A percentile compares a stretch with the other conserved stretches of the same genome.
These are phyloP conservation scores for Globisporangium irregulare DNA, from an alignment of 352 stramenopile species.

Conservation along the genomic window DNA sequence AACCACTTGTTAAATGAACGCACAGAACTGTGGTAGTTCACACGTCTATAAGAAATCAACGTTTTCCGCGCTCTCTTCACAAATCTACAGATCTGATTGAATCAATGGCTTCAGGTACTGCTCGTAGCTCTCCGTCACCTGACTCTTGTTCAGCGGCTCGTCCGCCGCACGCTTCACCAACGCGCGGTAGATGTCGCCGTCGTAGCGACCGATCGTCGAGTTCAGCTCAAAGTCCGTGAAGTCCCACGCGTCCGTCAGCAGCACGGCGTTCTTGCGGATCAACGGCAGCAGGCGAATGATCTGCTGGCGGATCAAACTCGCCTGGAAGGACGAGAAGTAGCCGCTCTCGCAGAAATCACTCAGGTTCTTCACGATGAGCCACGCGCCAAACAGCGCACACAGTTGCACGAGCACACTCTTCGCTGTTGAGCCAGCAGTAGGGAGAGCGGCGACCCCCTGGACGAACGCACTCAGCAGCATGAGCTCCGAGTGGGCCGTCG, in stretches of 20 bases:
- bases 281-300: conserved; percentile 25
- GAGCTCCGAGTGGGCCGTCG: conserved; percentile 31
- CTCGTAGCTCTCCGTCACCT: too few relatives aligned
- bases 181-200: too few relatives aligned
- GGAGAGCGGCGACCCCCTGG: conserved; percentile 22
- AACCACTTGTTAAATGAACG: too few relatives aligned
- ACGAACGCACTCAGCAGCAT: conserved; percentile 29
- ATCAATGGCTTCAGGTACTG: too few relatives aligned
- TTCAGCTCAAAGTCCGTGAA: conserved; percentile 16
- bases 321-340: conserved; percentile 33
- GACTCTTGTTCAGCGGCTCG: too few relatives aligned
- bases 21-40: too few relatives aligned
- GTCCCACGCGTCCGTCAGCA: conserved; percentile 37
- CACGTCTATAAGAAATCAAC: too few relatives aligned
- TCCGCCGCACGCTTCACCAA: too few relatives aligned
- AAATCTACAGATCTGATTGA: too few relatives aligned
- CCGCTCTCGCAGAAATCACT: conserved; percentile 45
- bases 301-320: conserved; percentile 19
- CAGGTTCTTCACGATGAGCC: conserved; percentile 28
- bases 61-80: too few relatives aligned
- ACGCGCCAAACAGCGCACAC: conserved; percentile 27
- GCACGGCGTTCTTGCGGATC: conserved; percentile 36
- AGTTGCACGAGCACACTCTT: conserved; percentile 22
- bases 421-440: conserved; percentile 4
- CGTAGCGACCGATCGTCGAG: too few relatives aligned